phyloP scores from a whole-genome alignment of 257 asterid genomes.

The Mitragyna speciosa region DNA sequence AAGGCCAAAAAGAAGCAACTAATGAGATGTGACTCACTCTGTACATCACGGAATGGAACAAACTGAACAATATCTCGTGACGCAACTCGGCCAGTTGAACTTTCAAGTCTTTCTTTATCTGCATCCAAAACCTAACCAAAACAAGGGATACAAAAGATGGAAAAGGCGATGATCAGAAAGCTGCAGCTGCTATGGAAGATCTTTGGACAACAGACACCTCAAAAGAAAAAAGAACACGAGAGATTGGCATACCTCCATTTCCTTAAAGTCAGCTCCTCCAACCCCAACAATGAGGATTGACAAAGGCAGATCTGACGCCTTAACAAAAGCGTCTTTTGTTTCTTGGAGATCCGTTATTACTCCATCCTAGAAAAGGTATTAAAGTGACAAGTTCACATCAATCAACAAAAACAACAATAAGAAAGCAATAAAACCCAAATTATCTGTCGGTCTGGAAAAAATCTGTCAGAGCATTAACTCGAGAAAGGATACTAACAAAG shows the following conservation, averaged over 20 bases:
- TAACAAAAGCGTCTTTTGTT: conserved; percentile 88
- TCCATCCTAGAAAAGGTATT: conserved; percentile 64
- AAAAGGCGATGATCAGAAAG: background rate
- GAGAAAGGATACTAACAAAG: background rate
- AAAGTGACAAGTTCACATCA: background rate
- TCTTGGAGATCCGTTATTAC: conserved; percentile 98
- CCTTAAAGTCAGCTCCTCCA: conserved; percentile 98
- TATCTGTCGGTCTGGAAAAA: background rate
- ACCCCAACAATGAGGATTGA: conserved; percentile 95
- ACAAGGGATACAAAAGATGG: conserved; percentile 9
- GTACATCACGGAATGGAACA: conserved; percentile 87
- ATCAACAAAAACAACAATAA: background rate
- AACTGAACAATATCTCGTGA: conserved; percentile 96
- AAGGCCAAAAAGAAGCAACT: background rate
- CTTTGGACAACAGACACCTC: conserved; percentile 13
- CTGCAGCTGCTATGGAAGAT: background rate
- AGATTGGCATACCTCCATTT: conserved; percentile 79
- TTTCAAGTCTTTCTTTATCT: conserved; percentile 86
- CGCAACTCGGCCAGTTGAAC: conserved; percentile 87
- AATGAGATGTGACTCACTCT: conserved; percentile 47
- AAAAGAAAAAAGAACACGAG: conserved; percentile 13
- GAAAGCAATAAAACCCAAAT: background rate
- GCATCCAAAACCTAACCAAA: conserved; percentile 78
- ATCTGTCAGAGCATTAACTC: background rate
- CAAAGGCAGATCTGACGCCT: conserved; percentile 94